Evolutionary conservation across 2,329 filamentous ascomycete genomes (phyloP).

Genomic region (Acephala macrosclerotiorum): DNA sequence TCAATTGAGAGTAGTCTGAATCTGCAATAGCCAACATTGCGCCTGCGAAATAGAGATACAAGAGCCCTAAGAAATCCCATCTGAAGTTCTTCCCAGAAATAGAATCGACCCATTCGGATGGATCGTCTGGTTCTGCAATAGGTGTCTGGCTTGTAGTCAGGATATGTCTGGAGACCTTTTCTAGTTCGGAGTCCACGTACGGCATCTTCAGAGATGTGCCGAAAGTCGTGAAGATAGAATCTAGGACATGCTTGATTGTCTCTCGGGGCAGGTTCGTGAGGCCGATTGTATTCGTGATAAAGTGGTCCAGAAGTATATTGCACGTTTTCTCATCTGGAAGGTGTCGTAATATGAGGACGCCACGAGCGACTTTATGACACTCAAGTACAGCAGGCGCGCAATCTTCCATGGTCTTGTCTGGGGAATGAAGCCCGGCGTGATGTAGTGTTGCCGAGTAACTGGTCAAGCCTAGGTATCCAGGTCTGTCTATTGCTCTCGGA

Average conservation of each 20-base stretch:
- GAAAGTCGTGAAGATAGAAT: conserved; percentile 20
- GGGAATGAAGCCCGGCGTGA: not conserved
- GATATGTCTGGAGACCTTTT: conserved; percentile 22
- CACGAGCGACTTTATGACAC: conserved; percentile 14
- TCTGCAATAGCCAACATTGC: conserved; percentile 17
- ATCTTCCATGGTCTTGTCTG: not conserved
- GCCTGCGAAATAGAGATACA: conserved; percentile 24
- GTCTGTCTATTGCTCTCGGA: not conserved
- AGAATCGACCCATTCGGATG: conserved; percentile 23
- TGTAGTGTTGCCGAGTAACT: conserved; percentile 24
- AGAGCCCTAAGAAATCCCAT: conserved; percentile 32
- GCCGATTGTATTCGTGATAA: conserved; percentile 5
- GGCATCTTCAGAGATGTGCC: conserved; percentile 14
- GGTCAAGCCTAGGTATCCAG: conserved; percentile 10
- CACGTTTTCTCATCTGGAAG: conserved; percentile 19
- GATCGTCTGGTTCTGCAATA: conserved; percentile 12
- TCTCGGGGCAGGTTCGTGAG: conserved; percentile 24
- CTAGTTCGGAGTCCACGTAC: conserved; percentile 10
- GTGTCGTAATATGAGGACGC: conserved; percentile 17
- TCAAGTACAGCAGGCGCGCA: not conserved
- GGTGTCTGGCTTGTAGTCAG: conserved; percentile 14
- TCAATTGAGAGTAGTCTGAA: conserved; percentile 17
- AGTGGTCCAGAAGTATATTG: conserved; percentile 16
- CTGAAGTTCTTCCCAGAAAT: conserved; percentile 28
- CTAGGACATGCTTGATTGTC: conserved; percentile 16